Base-by-base conservation (phyloP, 2,329 filamentous ascomycete genomes). In the Neophaeococcomyces aloes region DNA sequence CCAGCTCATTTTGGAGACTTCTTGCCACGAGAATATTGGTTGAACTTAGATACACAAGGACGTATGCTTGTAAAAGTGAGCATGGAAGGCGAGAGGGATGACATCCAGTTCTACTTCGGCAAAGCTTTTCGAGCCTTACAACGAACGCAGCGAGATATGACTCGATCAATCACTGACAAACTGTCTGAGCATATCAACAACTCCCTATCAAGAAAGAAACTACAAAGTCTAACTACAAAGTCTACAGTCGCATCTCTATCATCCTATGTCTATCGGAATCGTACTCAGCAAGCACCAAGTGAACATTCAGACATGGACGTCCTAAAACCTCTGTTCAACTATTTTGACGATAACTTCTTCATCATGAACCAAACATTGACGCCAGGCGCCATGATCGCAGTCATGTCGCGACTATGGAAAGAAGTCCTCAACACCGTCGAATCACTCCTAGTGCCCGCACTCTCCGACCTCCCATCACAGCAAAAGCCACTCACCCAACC, bases 311-410 rank as follows among this genome's bases (percentile, higher is more conserved):
- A 77, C 25, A 73, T 72, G 5, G 86, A 95, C 53, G 86, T 86
- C 1, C 69, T 98, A 10, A 80, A 83, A 54, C 83, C 87, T 3
- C 73, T 98, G 1, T 91, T 95, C 60, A 76, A 79, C 42, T 98
- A 98, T 62, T 98, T 98, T 60, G 86, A 98, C 60, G 89, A 95
- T 61, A 98, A 98, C 58, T 98, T 98, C 64, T 86, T 87, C 47
- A 94, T 96, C 55, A 94, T 98, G 88, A 95, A 96, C 66, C 80
- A 91, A 63, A 95, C 89, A 0, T 70, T 98, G 45, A 96, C 91
- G 1, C 83, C 87, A 46, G 81, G 86, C 45, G 93, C 91, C n/a
- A 95, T 98, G 89, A 79, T 88, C 55, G 88, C 91, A 60, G 91
- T 98, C 56, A 98, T 98, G 91, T 93, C 87, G 17, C 79, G 91